phyloP scores from a whole-genome alignment of 306 rosid species.

The Sicyos baderoa region DNA sequence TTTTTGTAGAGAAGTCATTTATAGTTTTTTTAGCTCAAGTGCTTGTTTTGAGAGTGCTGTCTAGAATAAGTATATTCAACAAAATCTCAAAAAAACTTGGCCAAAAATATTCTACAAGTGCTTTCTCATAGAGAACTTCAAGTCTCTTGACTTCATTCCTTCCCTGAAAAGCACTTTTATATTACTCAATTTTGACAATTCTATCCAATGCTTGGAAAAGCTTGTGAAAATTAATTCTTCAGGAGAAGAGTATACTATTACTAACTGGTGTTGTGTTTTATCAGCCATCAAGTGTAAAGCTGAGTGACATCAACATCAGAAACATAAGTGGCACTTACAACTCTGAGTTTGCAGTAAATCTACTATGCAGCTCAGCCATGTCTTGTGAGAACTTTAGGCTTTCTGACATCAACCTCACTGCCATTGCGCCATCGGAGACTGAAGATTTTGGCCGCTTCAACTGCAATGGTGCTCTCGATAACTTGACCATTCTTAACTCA shows the following conservation, averaged over 20 bases:
- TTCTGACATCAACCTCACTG: not conserved
- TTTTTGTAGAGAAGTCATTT: too few species aligned
- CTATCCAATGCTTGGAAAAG: not conserved
- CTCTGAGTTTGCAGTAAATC: conserved; percentile 2
- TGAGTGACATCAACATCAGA: not conserved
- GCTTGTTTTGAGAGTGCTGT: not conserved
- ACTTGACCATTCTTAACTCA: not conserved
- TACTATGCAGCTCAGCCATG: not conserved
- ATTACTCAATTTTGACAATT: not conserved
- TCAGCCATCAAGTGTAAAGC: conserved; percentile 17
- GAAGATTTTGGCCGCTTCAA: not conserved
- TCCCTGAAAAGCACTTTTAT: not conserved
- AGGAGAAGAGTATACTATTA: not conserved
- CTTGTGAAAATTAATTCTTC: not conserved
- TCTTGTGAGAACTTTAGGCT: conserved; percentile 5
- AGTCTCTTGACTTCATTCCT: not conserved
- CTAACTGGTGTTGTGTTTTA: not conserved
- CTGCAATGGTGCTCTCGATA: not conserved
- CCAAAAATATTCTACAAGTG: not conserved
- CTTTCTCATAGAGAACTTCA: not conserved
- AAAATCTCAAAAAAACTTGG: not conserved
- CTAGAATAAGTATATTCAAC: too few species aligned
- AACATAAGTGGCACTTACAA: conserved; percentile 19
- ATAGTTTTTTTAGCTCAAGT: not conserved
- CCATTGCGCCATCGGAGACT: not conserved